These are phyloP conservation scores for Xylaria longipes DNA, from an alignment of 495 filamentous ascomycete genomes.

Conservation along the genomic window DNA sequence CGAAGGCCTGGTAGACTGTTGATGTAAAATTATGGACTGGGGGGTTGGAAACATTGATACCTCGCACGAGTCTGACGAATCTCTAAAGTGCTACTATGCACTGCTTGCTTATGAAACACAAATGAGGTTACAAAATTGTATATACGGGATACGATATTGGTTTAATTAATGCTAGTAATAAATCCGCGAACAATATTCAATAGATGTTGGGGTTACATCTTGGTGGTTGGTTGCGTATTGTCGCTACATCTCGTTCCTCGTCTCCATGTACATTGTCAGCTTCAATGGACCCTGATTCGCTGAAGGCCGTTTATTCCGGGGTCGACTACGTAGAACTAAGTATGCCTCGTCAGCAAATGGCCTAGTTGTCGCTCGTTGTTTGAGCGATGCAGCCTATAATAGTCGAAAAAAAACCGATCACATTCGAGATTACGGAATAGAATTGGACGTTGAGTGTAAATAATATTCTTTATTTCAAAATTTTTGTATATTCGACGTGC, in stretches of 20 bases:
- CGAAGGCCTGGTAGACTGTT: neutral
- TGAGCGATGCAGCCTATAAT: neutral
- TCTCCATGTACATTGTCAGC: neutral
- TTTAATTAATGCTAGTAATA: conserved; percentile 15
- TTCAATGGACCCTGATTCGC: neutral
- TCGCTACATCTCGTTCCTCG: neutral
- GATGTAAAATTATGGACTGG: neutral
- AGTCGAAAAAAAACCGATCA: neutral
- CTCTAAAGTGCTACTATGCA: neutral
- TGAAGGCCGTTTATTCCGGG: neutral
- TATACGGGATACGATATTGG: neutral
- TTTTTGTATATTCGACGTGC: neutral
- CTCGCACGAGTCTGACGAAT: neutral
- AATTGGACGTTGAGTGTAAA: neutral
- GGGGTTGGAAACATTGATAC: neutral
- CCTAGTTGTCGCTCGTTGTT: neutral
- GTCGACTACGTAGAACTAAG: neutral
- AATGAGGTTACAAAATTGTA: conserved; percentile 14
- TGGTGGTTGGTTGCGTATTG: neutral
- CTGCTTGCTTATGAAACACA: neutral
- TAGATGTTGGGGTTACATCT: neutral
- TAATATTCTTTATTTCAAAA: neutral
- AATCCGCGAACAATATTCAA: neutral
- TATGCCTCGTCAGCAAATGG: neutral
- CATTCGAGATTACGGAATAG: neutral